Percentiles rank a stretch among this genome's conserved stretches.
phyloP scores from a whole-genome alignment of 495 filamentous ascomycete genomes.

The Sphaerosporella brunnea region DNA sequence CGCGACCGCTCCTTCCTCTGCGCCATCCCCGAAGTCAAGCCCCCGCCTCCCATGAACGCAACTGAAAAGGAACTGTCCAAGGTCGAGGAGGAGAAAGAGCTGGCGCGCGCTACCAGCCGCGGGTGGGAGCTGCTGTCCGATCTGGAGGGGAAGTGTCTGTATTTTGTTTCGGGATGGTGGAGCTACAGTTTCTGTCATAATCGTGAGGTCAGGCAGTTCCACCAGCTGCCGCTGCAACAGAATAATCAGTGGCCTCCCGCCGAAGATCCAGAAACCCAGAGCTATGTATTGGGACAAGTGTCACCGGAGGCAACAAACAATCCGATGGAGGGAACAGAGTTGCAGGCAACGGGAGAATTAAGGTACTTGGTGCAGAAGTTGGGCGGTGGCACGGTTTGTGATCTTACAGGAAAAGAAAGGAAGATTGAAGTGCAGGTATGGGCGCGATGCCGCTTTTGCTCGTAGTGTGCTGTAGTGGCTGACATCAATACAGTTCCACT shows the following conservation, averaged over 20 bases:
- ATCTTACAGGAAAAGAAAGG: slow-evolving; percentile 69
- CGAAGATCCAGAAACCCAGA: slow-evolving; percentile 56
- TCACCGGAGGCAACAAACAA: slow-evolving; percentile 26
- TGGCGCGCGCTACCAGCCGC: slow-evolving; percentile 61
- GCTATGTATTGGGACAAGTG: slow-evolving; percentile 49
- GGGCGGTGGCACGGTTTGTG: slow-evolving; percentile 71
- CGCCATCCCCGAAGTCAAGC: slow-evolving; percentile 55
- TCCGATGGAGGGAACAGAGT: slow-evolving; percentile 36
- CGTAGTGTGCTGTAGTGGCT: not conserved
- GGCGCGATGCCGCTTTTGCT: not conserved
- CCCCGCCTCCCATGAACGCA: slow-evolving; percentile 35
- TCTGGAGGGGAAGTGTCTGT: slow-evolving; percentile 75
- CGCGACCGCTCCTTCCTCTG: slow-evolving; percentile 61
- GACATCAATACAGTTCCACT: slow-evolving; percentile 74
- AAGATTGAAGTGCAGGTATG: slow-evolving; percentile 59
- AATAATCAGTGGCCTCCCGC: slow-evolving; percentile 54
- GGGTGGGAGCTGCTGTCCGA: slow-evolving; percentile 81
- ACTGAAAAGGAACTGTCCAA: slow-evolving; percentile 44
- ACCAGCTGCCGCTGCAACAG: slow-evolving; percentile 51
- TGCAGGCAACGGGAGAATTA: slow-evolving; percentile 66
- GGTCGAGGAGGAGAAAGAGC: slow-evolving; percentile 66
- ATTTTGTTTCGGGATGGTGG: slow-evolving; percentile 91
- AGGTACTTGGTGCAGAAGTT: slow-evolving; percentile 83
- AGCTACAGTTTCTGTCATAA: slow-evolving; percentile 92
- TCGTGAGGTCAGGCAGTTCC: slow-evolving; percentile 75